Conservation (phyloP, 1,284 basidiomycete genomes). For the Ustilago curta region DNA sequence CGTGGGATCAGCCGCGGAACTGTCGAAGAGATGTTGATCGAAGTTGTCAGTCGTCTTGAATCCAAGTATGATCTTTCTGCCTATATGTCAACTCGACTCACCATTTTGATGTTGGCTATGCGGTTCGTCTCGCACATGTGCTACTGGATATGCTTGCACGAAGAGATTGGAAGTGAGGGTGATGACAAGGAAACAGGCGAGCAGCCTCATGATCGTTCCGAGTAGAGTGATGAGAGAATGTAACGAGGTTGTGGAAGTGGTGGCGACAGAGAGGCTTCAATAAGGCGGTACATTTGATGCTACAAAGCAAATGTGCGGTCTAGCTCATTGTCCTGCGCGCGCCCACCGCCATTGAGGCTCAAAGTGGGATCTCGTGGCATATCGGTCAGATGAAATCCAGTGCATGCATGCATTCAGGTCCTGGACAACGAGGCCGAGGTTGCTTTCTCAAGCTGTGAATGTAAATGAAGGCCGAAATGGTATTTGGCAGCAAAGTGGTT, state of each 20-base stretch:
- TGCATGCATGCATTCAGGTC: neutral
- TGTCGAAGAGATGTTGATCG: constrained; percentile 1
- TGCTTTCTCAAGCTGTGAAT: neutral
- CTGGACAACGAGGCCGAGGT: neutral
- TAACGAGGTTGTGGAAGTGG: neutral
- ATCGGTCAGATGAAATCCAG: neutral
- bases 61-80: too few relatives aligned
- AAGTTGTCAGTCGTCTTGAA: neutral
- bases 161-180: neutral
- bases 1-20: constrained; percentile 8
- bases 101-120: neutral
- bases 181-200: neutral
- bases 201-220: neutral
- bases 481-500: constrained; percentile 6
- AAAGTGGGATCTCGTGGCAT: neutral
- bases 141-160: constrained; percentile 12
- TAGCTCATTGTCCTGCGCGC: neutral
- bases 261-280: neutral
- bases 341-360: neutral
- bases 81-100: neutral
- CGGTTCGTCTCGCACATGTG: neutral
- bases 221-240: neutral
- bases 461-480: constrained; percentile 11
- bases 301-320: neutral
- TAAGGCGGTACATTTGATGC: neutral